Base-by-base conservation (phyloP, 225 moss, liverwort and hornwort species). In the Polytrichum commune region DNA sequence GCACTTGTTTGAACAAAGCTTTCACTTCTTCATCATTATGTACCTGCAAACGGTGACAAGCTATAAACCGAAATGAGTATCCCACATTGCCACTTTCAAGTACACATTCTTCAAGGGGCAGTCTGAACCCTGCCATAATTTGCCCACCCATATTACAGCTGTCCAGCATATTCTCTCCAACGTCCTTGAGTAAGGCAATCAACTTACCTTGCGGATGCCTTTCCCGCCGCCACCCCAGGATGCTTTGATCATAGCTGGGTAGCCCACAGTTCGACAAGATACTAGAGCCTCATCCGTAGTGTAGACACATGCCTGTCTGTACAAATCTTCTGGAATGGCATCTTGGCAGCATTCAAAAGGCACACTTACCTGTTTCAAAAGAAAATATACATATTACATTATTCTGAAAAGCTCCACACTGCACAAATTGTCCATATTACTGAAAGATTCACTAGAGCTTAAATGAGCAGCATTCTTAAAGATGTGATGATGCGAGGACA, bases 171-270 rank as follows among this genome's bases (percentile, higher is more conserved):
- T 9, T 35, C 35, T 9, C 35, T 10, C 35, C 9, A 35, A 9
- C 2, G 2, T 35, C 9, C 35, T 35, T 35, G 35, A 35, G 9
- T 35, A 35, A 58, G 23, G 20, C 57, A 58, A n/a, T 58, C 20
- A 5, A 23, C 19, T 5, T 87, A 90, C 90, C 90, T 98, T 98
- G 72, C 97, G 97, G 55, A 98, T 98, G 46, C 97, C 97, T 81
- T 95, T 98, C 23, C 97, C 97, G 55, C 97, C 97, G 1, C 97
- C 97, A 73, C 97, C 97, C 97, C 97, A 98, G 7, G 97, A 98
- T 24, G 97, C 97, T 62, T 98, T 98, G 76, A 98, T 98, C 97
- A 98, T 98, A 13, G 84, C 85, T 13, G 97, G 97, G 73, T 98
- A 98, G 16, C 94, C 94, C 27, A 98, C 88, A 13, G 26, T 75